Evolutionary conservation across 1,139 yeast species (phyloP), one percentile per base, ranked within the genome.

Genomic region (Geotrichum europaeum): DNA sequence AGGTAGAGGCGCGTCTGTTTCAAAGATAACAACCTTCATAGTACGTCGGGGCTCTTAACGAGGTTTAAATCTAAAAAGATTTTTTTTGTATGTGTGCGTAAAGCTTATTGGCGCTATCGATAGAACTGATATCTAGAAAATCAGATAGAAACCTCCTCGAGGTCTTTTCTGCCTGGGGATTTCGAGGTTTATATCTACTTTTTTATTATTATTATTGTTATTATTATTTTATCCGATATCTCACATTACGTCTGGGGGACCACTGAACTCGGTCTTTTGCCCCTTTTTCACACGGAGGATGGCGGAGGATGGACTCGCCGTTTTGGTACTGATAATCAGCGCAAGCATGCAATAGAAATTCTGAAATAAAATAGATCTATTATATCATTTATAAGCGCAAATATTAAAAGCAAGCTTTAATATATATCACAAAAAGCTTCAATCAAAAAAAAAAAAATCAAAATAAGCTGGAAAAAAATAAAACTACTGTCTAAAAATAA

Each of bases 1-100:
- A 2, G 70, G 69, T 24, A 62, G 56, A 1, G 74, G 73, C 0
- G 69, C 65, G 60, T 73, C 76, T 10, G 73, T 65, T 57, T 72
- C 71, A 49, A 76, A 67, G 34, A 73, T 66, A 13, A 69, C 69
- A 7, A 67, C 53, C 62, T 68, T 66, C 64, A 61, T 36, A 47
- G 10, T n/a, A 28, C 32, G 18, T n/a, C 10, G 7, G 18, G n/a
- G 47, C 15, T 40, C n/a, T n/a, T 40, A 40, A n/a, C 18, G 47
- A 4, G 7, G 1, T 28, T 28, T 28, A 5, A 9, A 28, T 28
- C 32, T 28, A 28, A 9, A 28, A 25, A 25, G 28, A 4, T 25
- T 25, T 25, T 25, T 25, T 25, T 28, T 28, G 32, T 28, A 28
- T 28, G 47, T 40, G 47, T 40, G 45, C 10, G 47, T 7, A 15